Evolutionary conservation across 352 stramenopile species (phyloP), one percentile per base, ranked within the genome.

Genomic region (Phytophthora pisi): DNA sequence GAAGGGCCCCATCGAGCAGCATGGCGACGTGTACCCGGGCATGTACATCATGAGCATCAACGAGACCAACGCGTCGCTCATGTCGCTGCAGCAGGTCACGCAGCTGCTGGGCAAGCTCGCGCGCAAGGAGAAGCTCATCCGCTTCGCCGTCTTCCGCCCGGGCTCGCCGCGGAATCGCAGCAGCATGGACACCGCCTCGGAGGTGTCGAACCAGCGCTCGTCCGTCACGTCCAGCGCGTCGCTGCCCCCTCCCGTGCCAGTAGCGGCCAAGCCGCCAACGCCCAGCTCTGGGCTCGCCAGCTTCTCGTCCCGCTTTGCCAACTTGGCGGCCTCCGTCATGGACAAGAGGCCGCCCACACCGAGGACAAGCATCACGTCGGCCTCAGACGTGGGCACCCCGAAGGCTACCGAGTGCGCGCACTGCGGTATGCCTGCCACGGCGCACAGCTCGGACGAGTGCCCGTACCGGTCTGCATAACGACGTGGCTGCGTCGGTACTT

Each of bases 31-130:
- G 46, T 74, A 87, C 7, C 78, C 82, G 11, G 86, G 86, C 61
- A 93, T 93, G 84, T 92, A 92, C 71, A 92, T 95, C 60, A 91
- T 95, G 68, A 87, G 84, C 66, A 95, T 95, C 70, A 91, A 95
- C 72, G 86, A 93, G 56, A 89, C 81, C 23, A 92, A 94, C 57
- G 86, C 82, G 62, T 92, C 84, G 42, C 68, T 92, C 57, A 94
- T 94, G 86, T 92, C 86, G 40, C 74, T 94, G 30, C 77, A 81
- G 51, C 69, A 83, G 28, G 84, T 92, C 46, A 91, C 84, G 10
- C 77, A 91, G 59, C 56, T 92, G 26, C 78, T 94, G 10, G 84
- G 84, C 28, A 90, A 88, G 55, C 74, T 94, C 36, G 81, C 75
- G 16, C 84, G 86, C 36, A 91, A 92, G 51, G 86, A 92, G 40